phyloP scores from a whole-genome alignment of 176 grass and related monocot species.

The Elymus sibiricus region DNA sequence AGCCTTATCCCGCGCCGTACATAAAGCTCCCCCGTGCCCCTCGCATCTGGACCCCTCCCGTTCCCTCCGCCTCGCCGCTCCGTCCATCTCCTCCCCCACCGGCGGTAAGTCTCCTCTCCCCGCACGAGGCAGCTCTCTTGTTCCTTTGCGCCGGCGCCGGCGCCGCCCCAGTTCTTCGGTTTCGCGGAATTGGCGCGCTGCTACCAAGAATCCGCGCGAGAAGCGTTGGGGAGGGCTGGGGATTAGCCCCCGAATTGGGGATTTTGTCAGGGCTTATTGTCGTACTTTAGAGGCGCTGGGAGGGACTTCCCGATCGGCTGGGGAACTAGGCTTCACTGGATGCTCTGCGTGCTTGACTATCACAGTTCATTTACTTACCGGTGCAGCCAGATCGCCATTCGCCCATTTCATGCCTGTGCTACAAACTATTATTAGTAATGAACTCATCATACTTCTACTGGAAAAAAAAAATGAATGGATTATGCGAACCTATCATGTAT shows the following conservation, averaged over 20 bases:
- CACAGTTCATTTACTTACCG: neutral
- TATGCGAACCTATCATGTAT: neutral
- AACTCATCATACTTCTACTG: neutral
- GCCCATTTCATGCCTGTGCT: neutral
- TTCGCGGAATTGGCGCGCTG: neutral
- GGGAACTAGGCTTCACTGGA: neutral
- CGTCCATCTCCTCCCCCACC: neutral
- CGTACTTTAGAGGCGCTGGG: neutral
- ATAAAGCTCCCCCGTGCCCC: neutral
- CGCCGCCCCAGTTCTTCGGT: neutral
- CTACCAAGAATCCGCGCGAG: neutral
- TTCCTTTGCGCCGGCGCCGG: neutral
- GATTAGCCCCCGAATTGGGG: neutral
- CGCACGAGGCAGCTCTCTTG: neutral
- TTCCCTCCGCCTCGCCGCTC: no score
- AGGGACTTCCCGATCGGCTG: neutral
- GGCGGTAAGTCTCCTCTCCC: neutral
- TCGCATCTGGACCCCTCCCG: neutral
- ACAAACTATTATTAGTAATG: neutral
- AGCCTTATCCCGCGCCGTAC: constrained; percentile 12
- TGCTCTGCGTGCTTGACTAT: neutral
- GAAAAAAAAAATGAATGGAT: neutral
- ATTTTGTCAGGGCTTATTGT: neutral
- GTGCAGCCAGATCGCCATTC: neutral
- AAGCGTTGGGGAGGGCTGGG: neutral